Evolutionary conservation across 306 rosid species (phyloP).

Genomic region (Lupinus albus): DNA sequence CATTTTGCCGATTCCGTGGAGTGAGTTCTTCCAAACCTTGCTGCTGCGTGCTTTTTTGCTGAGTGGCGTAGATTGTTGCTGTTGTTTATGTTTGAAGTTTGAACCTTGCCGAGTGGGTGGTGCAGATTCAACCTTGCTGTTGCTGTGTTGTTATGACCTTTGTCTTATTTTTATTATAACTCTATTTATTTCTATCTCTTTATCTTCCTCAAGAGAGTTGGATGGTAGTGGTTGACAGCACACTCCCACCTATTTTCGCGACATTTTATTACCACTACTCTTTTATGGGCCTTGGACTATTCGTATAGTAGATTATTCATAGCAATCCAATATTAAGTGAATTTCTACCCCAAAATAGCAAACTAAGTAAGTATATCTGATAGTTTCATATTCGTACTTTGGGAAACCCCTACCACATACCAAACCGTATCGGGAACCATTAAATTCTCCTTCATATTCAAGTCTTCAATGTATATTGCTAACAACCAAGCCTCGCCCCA

Average conservation of each 20-base stretch:
- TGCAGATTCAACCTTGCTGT: no score
- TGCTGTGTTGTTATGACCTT: neutral
- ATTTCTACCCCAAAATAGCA: neutral
- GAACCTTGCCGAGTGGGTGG: neutral
- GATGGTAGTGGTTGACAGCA: neutral
- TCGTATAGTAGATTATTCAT: neutral
- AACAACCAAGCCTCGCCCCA: neutral
- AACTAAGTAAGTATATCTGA: neutral
- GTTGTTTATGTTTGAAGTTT: neutral
- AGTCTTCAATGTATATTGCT: neutral
- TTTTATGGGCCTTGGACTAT: neutral
- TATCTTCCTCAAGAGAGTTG: neutral
- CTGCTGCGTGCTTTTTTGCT: neutral
- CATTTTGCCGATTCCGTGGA: neutral
- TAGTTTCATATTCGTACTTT: neutral
- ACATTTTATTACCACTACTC: neutral
- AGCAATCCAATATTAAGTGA: neutral
- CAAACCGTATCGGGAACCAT: neutral
- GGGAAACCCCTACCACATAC: neutral
- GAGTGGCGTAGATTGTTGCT: neutral
- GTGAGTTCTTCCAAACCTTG: neutral
- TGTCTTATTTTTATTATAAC: no score
- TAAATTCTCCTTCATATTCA: neutral
- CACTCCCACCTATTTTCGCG: neutral
- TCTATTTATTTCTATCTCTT: neutral